Evolutionary conservation across 345 rosid species (phyloP).

Genomic region (Eucalyptus urophylla): DNA sequence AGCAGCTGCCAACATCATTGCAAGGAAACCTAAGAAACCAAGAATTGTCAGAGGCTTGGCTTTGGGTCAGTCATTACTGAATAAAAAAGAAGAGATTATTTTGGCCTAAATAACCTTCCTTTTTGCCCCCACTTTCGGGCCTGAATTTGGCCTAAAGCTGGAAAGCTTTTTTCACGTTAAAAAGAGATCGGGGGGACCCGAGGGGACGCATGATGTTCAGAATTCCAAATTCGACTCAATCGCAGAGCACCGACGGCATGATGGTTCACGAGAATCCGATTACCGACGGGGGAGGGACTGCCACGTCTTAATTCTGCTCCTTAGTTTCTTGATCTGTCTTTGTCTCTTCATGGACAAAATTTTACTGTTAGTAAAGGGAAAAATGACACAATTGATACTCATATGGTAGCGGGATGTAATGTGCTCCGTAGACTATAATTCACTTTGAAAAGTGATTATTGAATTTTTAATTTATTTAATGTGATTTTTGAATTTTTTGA

Average conservation of each 20-base stretch:
- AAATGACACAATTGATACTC: accelerated
- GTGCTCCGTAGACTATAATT: no score
- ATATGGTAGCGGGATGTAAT: accelerated
- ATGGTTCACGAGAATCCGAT: not conserved
- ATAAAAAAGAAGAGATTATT: not conserved
- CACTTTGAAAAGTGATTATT: accelerated
- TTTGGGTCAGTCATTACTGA: not conserved
- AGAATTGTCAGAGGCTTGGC: not conserved
- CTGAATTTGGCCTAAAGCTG: not conserved
- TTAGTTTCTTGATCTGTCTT: not conserved
- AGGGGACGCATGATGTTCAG: not conserved
- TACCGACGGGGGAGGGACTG: not conserved
- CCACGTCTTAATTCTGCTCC: not conserved
- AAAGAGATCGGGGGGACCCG: not conserved
- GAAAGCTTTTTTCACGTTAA: not conserved
- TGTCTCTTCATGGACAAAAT: not conserved
- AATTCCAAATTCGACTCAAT: not conserved
- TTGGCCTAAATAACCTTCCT: not conserved
- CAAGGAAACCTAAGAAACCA: not conserved
- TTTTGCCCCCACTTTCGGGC: not conserved
- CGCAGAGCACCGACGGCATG: not conserved
- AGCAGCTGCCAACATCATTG: not conserved
- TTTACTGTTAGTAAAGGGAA: not conserved
- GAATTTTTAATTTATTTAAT: no score
- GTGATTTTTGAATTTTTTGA: accelerated